Evolutionary conservation across 768 basidiomycete genomes (phyloP), one percentile per base, ranked within the genome.

Genomic region (Mycena sanguinolenta): DNA sequence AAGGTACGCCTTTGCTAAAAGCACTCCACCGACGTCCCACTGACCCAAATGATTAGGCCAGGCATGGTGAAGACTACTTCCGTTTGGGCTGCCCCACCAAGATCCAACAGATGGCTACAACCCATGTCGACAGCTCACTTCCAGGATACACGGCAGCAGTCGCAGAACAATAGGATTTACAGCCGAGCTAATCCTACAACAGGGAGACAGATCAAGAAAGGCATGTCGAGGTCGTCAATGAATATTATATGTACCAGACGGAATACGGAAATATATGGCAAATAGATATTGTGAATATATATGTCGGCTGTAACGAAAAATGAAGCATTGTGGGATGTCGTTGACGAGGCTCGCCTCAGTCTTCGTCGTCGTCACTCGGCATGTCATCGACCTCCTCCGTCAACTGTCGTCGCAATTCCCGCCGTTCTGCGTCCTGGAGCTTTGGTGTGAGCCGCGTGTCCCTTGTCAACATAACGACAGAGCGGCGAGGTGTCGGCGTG

Each of bases 331-430:
- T 36, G 54, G 32, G 34, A 4, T 4, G 30, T 61, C 7, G 7
- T 46, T 17, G 19, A 46, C 21, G 4, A n/a, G 44, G 63, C 19
- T 54, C 23, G 42, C 44, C 59, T 66, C 59, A 62, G 17, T 75
- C 75, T 60, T 76, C 77, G 54, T 78, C 77, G 54, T 78, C 72
- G 42, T 75, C 73, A 49, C 68, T 58, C 17, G 73, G 75, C 32
- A 76, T 72, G 9, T 74, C 77, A 50, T 82, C 76, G n/a, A 80
- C 79, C 69, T 85, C 84, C 27, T 82, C 79, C 65, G 75, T 79
- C 67, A 85, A 70, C 52, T 79, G 69, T 23, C 77, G 75, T 55
- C 80, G 74, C 67, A 78, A 68, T 50, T 77, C 76, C 63, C 74
- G 79, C 52, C 76, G 78, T 39, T 79, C 78, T 7, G 58, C 50